Evolutionary conservation across 169 alveolate species (phyloP), one percentile per base, ranked within the genome.

Genomic region (Cryptosporidium sp.): DNA sequence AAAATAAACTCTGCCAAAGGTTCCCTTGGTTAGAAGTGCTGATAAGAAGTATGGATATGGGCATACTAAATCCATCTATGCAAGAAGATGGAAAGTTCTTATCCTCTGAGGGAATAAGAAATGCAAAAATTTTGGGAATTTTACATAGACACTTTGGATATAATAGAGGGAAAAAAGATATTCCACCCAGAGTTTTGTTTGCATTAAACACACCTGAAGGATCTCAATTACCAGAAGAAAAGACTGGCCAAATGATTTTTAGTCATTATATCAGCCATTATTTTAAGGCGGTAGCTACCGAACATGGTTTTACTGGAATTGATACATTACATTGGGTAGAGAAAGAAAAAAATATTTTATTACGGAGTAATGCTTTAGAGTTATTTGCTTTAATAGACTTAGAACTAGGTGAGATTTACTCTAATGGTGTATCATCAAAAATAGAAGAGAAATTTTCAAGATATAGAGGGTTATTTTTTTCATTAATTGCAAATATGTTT

Each of bases 281-380:
- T 80, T 65, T 80, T 23, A 80, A 80, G 26, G 59, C 89, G 2
- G 75, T 80, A 21, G 89, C 89, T 0, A 4, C 80, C 10, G 89
- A 80, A 18, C 89, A 80, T 33, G 89, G 89, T 0, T 65, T 80
- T 14, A 65, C 73, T 2, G 89, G 89, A 29, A 61, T 80, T 23
- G 89, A 80, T 62, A 39, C 26, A n/a, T 43, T 80, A 35, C 67
- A 80, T 12, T 80, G 89, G 89, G 89, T 80, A 21, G 89, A 80
- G 41, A 59, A 65, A 58, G 89, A 80, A 48, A 80, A 80, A 39
- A 80, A 80, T 48, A 65, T 26, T 26, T 18, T 80, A 12, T 29
- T 80, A 39, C 48, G 39, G 29, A 80, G 89, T 14, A 59, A 80
- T 80, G 71, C 89, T 18, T 52, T 80, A 12, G 89, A 80, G 29